Percentiles rank a stretch among this genome's conserved stretches.
These are phyloP conservation scores for Ogataea haglerorum DNA, from an alignment of 805 yeast genomes.

Conservation along the genomic window DNA sequence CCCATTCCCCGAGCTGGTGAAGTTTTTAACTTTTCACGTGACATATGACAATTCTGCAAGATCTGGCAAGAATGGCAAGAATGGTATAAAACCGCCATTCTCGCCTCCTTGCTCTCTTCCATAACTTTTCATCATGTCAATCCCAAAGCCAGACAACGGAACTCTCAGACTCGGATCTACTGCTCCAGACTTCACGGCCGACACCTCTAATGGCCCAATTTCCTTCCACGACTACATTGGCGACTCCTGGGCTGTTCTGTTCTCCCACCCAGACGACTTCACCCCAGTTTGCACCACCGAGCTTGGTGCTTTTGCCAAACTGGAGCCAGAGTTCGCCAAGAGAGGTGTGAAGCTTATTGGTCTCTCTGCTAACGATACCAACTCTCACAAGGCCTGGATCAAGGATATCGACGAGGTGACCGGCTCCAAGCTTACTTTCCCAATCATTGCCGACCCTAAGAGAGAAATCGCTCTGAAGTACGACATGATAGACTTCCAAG, in stretches of 20 bases:
- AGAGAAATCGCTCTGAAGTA: slow-evolving; percentile 58
- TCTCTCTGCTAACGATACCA: slow-evolving; percentile 60
- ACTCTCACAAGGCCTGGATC: slow-evolving; percentile 65
- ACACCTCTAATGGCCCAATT: slow-evolving; percentile 60
- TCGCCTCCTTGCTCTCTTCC: background rate
- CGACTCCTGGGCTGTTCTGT: slow-evolving; percentile 60
- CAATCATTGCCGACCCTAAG: slow-evolving; percentile 64
- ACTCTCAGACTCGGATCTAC: slow-evolving; percentile 53
- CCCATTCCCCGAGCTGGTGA: slow-evolving; percentile 1
- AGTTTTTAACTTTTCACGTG: slow-evolving; percentile 14
- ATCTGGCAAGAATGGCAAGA: background rate
- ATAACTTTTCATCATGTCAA: slow-evolving; percentile 32
- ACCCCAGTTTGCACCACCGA: slow-evolving; percentile 81
- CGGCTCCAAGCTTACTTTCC: slow-evolving; percentile 56
- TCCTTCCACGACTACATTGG: slow-evolving; percentile 63
- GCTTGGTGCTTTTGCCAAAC: slow-evolving; percentile 69
- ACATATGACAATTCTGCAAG: slow-evolving; percentile 12
- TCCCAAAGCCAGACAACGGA: slow-evolving; percentile 38
- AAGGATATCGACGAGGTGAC: slow-evolving; percentile 68
- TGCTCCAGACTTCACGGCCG: slow-evolving; percentile 67
- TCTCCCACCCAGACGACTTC: slow-evolving; percentile 76
- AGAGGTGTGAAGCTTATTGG: slow-evolving; percentile 67
- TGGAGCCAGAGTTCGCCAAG: slow-evolving; percentile 65
- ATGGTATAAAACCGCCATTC: slow-evolving; percentile 3
- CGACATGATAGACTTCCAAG: slow-evolving; percentile 72